These are phyloP conservation scores for Trametes pubescens DNA, from an alignment of 1,284 basidiomycete species.

Conservation along the genomic window DNA sequence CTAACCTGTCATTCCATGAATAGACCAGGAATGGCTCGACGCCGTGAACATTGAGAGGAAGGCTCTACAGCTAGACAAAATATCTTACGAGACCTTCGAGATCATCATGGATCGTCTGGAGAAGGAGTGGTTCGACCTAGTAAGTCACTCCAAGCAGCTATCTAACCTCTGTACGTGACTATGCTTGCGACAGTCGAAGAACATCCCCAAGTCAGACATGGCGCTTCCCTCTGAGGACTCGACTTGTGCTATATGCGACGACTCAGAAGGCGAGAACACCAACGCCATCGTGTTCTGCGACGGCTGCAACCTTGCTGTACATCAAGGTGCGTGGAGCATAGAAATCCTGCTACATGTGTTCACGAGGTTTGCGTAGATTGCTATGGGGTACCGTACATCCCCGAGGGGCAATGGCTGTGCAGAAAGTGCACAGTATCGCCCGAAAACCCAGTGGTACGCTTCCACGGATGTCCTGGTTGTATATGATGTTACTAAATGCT, in stretches of 20 bases:
- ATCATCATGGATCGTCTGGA: slow-evolving; percentile 97
- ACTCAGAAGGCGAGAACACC: slow-evolving; percentile 97
- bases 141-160: slow-evolving; percentile 46
- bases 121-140: slow-evolving; percentile 99
- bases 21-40: slow-evolving; percentile 97
- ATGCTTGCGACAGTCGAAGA: slow-evolving; percentile 75
- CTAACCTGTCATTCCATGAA: not conserved
- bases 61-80: slow-evolving; percentile 77
- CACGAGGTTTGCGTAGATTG: slow-evolving; percentile 70
- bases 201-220: slow-evolving; percentile 85
- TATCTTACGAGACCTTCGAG: slow-evolving; percentile 92
- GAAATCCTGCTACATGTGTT: not conserved
- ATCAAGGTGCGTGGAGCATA: slow-evolving; percentile 74
- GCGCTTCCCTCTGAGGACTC: slow-evolving; percentile 92
- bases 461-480: not conserved
- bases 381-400: slow-evolving; percentile 99
- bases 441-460: slow-evolving; percentile 87
- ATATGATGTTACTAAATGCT: slow-evolving; percentile 1
- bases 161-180: slow-evolving; percentile 3
- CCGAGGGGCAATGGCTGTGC: slow-evolving; percentile 99
- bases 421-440: slow-evolving; percentile 98
- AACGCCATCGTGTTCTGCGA: slow-evolving; percentile 99
- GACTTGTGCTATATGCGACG: slow-evolving; percentile 96
- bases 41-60: slow-evolving; percentile 84
- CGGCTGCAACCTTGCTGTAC: slow-evolving; percentile 98